These are phyloP conservation scores for Coccinonectria pachysandricola DNA, from an alignment of 2,329 filamentous ascomycete species.

Conservation along the genomic window DNA sequence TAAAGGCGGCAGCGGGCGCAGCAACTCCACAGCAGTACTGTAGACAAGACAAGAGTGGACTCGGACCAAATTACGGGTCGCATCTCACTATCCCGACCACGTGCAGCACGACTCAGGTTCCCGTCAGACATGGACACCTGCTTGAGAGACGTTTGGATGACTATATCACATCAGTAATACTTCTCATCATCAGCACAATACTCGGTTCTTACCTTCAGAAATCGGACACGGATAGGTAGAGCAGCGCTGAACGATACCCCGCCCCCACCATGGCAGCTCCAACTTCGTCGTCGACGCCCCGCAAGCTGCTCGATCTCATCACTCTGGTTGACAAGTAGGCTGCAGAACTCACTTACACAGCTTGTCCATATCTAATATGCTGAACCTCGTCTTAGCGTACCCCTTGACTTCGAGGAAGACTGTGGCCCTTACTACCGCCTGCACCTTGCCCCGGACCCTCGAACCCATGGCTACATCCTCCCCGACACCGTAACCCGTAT, in stretches of 20 bases:
- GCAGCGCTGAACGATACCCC: too few relatives aligned
- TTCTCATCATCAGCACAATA: background rate
- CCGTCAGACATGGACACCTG: background rate
- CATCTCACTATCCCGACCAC: background rate
- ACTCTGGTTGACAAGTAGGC: constrained; percentile 33
- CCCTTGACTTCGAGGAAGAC: constrained; percentile 31
- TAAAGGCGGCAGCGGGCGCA: too few relatives aligned
- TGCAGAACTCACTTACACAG: too few relatives aligned
- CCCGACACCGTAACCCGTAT: constrained; percentile 34
- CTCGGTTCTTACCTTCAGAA: too few relatives aligned
- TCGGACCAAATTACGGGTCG: too few relatives aligned
- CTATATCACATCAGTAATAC: too few relatives aligned
- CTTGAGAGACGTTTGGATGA: too few relatives aligned
- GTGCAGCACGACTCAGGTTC: too few relatives aligned
- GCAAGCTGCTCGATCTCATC: constrained; percentile 27
- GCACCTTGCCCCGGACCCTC: constrained; percentile 31
- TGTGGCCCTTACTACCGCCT: constrained; percentile 33
- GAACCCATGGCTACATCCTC: constrained; percentile 40
- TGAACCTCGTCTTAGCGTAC: constrained; percentile 28
- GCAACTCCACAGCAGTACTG: too few relatives aligned
- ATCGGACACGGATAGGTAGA: too few relatives aligned
- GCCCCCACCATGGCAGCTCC: constrained; percentile 7
- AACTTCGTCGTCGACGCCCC: constrained; percentile 7
- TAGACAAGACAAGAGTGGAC: too few relatives aligned
- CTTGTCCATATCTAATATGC: background rate